Conservation (phyloP, 768 basidiomycete genomes). For the Mycena capillaripes region DNA sequence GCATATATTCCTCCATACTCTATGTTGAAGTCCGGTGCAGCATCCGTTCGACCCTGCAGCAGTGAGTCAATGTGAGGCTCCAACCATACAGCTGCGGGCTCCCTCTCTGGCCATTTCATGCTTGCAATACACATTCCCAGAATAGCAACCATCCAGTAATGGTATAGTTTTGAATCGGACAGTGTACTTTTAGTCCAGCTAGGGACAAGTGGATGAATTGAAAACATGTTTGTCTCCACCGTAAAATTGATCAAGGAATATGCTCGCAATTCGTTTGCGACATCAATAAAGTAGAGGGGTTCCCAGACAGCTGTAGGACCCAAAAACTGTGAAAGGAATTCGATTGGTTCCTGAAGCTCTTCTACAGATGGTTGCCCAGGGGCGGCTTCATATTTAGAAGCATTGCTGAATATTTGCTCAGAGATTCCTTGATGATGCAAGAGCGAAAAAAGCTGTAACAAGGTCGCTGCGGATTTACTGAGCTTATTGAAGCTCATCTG, state of each 20-base stretch:
- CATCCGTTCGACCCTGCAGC: not conserved
- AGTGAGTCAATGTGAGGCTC: not conserved
- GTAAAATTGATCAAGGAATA: too few relatives aligned
- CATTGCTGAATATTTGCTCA: not conserved
- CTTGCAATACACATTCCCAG: not conserved
- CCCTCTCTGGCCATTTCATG: too few relatives aligned
- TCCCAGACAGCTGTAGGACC: too few relatives aligned
- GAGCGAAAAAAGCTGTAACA: constrained; percentile 12
- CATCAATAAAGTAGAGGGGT: too few relatives aligned
- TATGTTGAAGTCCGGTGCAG: not conserved
- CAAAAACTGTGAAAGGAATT: too few relatives aligned
- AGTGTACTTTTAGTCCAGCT: not conserved
- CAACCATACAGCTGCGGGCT: too few relatives aligned
- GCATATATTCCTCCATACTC: not conserved
- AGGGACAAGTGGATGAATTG: constrained; percentile 6
- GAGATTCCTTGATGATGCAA: constrained; percentile 8
- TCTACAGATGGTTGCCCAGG: too few relatives aligned
- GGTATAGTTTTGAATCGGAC: not conserved
- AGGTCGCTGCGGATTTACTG: not conserved
- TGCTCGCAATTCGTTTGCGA: too few relatives aligned
- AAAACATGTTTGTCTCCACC: too few relatives aligned
- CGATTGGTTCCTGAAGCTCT: too few relatives aligned
- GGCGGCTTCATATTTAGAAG: not conserved
- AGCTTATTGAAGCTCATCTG: constrained; percentile 21
- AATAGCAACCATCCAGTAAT: not conserved